Conservation (phyloP, 139 green algal species). For the Haematococcus sp. region DNA sequence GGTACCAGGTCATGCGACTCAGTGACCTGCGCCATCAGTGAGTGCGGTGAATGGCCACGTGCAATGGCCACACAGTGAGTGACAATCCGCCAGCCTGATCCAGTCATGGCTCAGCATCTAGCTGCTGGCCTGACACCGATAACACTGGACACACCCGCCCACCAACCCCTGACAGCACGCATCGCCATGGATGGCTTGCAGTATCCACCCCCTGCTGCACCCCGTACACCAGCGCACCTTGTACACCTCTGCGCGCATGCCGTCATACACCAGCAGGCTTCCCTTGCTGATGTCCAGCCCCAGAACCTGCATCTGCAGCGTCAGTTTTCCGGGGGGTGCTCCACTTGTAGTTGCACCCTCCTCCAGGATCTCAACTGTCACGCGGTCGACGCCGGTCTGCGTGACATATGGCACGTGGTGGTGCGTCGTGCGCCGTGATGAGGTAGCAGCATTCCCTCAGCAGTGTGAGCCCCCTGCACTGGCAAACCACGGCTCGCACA, state of each 20-base stretch:
- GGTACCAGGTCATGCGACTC: constrained; percentile 20
- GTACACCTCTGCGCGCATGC: constrained; percentile 30
- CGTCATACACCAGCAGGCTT: constrained; percentile 55
- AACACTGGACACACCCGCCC: too few species aligned
- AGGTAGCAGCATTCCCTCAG: too few species aligned
- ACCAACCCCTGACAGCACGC: too few species aligned
- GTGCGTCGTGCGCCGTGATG: too few species aligned
- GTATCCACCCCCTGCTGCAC: too few species aligned
- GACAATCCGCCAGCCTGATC: too few species aligned
- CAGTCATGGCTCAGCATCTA: background rate
- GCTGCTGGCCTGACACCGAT: too few species aligned
- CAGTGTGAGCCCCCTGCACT: too few species aligned
- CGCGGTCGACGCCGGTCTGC: constrained; percentile 34
- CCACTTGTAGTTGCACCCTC: background rate
- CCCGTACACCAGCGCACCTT: too few species aligned
- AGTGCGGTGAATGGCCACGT: background rate
- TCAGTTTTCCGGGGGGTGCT: background rate
- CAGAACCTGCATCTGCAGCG: constrained; percentile 36
- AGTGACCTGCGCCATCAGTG: background rate
- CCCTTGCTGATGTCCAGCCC: constrained; percentile 48
- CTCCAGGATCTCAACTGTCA: constrained; percentile 43
- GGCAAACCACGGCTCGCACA: too few species aligned
- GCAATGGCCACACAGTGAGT: too few species aligned
- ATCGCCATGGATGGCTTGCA: too few species aligned
- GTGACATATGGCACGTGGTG: background rate